phyloP scores from a whole-genome alignment of 2,329 filamentous ascomycete species.

The Penicillium griseofulvum region DNA sequence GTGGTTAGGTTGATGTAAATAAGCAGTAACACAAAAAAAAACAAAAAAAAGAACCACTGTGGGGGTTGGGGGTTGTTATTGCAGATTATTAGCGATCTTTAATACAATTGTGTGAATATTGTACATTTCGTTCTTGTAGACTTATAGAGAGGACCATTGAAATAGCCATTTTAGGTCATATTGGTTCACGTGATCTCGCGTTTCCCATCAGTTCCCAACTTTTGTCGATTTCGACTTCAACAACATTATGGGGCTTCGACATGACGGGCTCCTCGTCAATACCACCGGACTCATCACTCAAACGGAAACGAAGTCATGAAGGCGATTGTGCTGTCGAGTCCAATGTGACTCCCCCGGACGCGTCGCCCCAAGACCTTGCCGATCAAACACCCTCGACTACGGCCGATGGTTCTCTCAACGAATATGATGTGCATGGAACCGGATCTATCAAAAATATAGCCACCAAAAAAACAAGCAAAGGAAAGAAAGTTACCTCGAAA shows the following conservation, averaged over 20 bases:
- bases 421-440: background rate
- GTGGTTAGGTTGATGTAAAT: background rate
- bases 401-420: background rate
- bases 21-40: background rate
- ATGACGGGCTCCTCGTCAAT: constrained; percentile 21
- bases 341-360: constrained; percentile 12
- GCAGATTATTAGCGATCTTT: background rate
- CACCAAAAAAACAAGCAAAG: constrained; percentile 5
- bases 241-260: constrained; percentile 23
- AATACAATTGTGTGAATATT: background rate
- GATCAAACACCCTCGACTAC: background rate
- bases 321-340: background rate
- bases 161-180: constrained; percentile 30
- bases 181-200: constrained; percentile 14
- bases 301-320: constrained; percentile 22
- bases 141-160: background rate
- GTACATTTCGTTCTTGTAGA: no score
- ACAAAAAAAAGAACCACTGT: background rate
- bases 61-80: background rate
- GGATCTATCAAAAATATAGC: background rate
- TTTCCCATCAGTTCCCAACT: background rate
- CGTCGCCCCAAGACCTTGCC: constrained; percentile 10
- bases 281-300: background rate
- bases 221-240: background rate
- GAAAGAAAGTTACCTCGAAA: constrained; percentile 10